Evolutionary conservation across 2,329 filamentous ascomycete genomes (phyloP), one percentile per base, ranked within the genome.

Genomic region (Xylaria digitata): DNA sequence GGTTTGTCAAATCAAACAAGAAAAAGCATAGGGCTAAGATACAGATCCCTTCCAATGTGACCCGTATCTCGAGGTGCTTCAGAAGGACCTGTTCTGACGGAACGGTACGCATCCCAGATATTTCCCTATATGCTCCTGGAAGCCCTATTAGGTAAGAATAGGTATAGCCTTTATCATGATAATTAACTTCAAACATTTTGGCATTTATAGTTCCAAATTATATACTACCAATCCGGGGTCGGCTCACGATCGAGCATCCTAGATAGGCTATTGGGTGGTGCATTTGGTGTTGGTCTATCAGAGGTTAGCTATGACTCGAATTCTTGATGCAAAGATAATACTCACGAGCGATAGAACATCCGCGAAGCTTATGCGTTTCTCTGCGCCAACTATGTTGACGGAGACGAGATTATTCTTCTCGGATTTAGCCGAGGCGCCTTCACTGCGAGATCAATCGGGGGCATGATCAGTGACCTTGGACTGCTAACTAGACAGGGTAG

Each of bases 351-450:
- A 30, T 63, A 76, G 73, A 71, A 90, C 63, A 83, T 90, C 60
- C 84, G 87, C 13, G 87, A 89, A 74, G 85, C 87, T 1, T 90
- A 90, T 73, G 82, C 84, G 4, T 90, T 89, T 72, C 79, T 90
- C 1, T 88, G 86, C 61, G 83, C 85, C 71, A 90, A 90, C 76
- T 89, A 89, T 71, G 81, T 82, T 61, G 82, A 84, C 60, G 85
- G 85, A 2, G 86, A 89, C 67, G 83, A 87, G 68, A 86, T 88
- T 54, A 77, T 86, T 53, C 80, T 88, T 32, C 75, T 87, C 32
- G 86, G 86, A 2, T 89, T 86, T 78, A 88, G 85, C 1, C 82
- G 86, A 15, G 86, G 86, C 3, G 86, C 86, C 4, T 89, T 87
- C 70, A 89, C 85, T 0, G 85, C 82, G 2, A 81, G 86, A n/a